Base-by-base conservation (phyloP, 2,329 filamentous ascomycete species). In the Colletotrichum acutatum region DNA sequence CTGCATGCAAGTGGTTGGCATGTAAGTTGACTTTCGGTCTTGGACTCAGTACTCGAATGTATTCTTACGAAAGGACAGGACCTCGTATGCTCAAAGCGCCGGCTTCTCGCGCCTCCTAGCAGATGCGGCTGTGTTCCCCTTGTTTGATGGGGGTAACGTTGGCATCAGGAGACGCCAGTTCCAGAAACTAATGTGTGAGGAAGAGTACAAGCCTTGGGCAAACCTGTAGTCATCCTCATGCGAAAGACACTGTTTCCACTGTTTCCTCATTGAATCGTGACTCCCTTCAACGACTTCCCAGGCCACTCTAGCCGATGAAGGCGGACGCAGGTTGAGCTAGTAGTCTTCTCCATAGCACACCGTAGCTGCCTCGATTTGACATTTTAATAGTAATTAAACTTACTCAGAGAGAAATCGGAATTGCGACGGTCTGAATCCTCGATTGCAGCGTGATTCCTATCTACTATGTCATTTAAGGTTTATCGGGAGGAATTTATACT, bases 1-100 rank as follows among this genome's bases (percentile, higher is more conserved):
- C 73, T 85, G 84, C 5, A 89, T 90, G 74, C 85, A 84, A 70
- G 84, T 83, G 11, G 86, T 90, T 19, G 88, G 88, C 52, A 83
- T 90, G 84, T 82, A 71, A 80, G 79, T 78, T 46, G 12, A 12
- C 32, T 7, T 42, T 19, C 37, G 16, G 14, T 42, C 37, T 42
- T 42, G 14, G 16, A 42, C 16, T 16, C 16, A 42, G 14, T 42
- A 42, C 30, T 2, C 42, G 0, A 1, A 49, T 9, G 19, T 19
- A 49, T 49, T n/a, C 42, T 49, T 5, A 24, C 1, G 2, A 1
- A 52, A 3, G 1, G 28, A 19, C 46, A 71, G 66, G n/a, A 5
- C 42, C 53, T 3, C 66, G 49, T 65, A 60, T 42, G 37, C 64
- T 14, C 3, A 28, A 59, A 24, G 53, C 66, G 19, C 66, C 57